Conservation (phyloP, 805 yeast genomes). For the Jamesozyma piceae region DNA sequence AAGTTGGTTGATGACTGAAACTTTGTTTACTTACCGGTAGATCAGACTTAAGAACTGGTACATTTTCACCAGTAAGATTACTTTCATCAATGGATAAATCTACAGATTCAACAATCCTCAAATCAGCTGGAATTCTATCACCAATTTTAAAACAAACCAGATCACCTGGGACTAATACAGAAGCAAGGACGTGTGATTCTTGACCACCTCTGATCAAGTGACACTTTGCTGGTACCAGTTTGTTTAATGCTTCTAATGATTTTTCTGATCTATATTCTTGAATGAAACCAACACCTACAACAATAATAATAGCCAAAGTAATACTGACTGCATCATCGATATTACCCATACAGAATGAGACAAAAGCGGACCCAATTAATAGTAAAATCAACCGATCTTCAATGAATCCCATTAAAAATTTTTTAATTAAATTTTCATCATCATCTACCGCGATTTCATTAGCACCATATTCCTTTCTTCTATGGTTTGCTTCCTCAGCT, state of each 20-base stretch:
- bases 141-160: slow-evolving; percentile 84
- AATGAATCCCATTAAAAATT: slow-evolving; percentile 72
- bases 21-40: slow-evolving; percentile 34
- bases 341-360: slow-evolving; percentile 87
- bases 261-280: slow-evolving; percentile 95
- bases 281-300: slow-evolving; percentile 92
- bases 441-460: slow-evolving; percentile 75
- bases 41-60: slow-evolving; percentile 64
- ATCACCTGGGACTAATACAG: slow-evolving; percentile 91
- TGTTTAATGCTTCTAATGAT: slow-evolving; percentile 84
- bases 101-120: slow-evolving; percentile 67
- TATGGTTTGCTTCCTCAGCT: slow-evolving; percentile 57
- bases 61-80: slow-evolving; percentile 90
- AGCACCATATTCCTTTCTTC: slow-evolving; percentile 68
- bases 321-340: slow-evolving; percentile 90
- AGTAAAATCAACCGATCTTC: slow-evolving; percentile 86
- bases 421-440: slow-evolving; percentile 56
- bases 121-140: slow-evolving; percentile 93
- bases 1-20: slow-evolving; percentile 22
- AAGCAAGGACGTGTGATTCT: slow-evolving; percentile 74
- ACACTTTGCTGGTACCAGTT: slow-evolving; percentile 94
- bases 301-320: slow-evolving; percentile 84
- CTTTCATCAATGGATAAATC: slow-evolving; percentile 86
- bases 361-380: slow-evolving; percentile 79
- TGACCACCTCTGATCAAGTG: slow-evolving; percentile 78